Conservation (phyloP, 768 basidiomycete genomes). For the Panellus pusillus region DNA sequence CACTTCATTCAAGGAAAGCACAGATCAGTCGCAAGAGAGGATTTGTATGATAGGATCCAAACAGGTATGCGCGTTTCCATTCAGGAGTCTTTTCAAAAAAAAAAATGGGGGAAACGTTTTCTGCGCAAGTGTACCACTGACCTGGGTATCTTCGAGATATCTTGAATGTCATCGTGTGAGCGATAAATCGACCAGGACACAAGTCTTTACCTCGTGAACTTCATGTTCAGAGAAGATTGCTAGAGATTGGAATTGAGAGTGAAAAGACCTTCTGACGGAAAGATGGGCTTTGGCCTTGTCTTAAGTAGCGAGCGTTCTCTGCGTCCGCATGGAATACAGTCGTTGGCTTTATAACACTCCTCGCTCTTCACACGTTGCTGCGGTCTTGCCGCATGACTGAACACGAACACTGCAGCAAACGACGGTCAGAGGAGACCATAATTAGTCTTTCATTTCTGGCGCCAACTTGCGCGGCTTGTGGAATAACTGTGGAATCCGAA, state of each 20-base stretch:
- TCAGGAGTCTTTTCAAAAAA: conserved; percentile 1
- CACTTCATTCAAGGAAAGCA: conserved; percentile 39
- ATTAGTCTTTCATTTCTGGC: no score
- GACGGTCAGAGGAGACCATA: no score
- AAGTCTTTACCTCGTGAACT: conserved; percentile 53
- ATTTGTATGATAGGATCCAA: conserved; percentile 17
- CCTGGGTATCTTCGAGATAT: conserved; percentile 73
- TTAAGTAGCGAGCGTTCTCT: background rate
- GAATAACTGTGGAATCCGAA: no score
- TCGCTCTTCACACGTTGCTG: conserved; percentile 12
- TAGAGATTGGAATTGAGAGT: background rate
- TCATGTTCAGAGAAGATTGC: conserved; percentile 38
- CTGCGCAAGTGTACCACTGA: conserved; percentile 20
- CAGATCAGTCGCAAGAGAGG: background rate
- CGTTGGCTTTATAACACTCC: conserved; percentile 1
- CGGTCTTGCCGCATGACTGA: conserved; percentile 3
- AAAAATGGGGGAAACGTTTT: background rate
- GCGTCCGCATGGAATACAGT: background rate
- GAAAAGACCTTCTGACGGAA: background rate
- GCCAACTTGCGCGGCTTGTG: no score
- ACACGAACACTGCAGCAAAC: background rate
- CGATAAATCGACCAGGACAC: background rate
- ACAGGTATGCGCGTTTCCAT: conserved; percentile 56
- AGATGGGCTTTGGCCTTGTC: background rate
- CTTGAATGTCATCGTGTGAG: conserved; percentile 31